Percentiles rank a stretch among this genome's conserved stretches.
phyloP scores from a whole-genome alignment of 2,329 filamentous ascomycete genomes.

The Paramyrothecium sp. region DNA sequence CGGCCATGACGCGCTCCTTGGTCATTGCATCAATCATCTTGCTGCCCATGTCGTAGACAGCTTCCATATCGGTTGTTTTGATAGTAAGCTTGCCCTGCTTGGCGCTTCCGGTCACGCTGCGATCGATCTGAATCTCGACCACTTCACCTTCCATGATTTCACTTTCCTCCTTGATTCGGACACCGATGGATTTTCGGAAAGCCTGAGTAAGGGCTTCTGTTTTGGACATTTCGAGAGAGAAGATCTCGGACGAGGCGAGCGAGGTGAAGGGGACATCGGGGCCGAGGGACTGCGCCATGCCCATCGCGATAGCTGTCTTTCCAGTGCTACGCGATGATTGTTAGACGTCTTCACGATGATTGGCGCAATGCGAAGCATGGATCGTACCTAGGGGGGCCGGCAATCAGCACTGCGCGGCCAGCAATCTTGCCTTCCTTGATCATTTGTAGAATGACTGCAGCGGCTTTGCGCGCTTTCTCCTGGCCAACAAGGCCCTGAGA shows the following conservation, averaged over 20 bases:
- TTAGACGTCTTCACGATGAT: too few relatives aligned
- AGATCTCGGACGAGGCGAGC: constrained; percentile 94
- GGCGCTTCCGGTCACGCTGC: constrained; percentile 91
- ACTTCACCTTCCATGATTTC: constrained; percentile 99
- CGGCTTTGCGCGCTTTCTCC: constrained; percentile 93
- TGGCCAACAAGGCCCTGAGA: constrained; percentile 96
- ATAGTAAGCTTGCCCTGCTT: constrained; percentile 99
- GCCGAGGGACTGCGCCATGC: constrained; percentile 94
- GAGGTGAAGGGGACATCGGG: constrained; percentile 95
- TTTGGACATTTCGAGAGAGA: constrained; percentile 99
- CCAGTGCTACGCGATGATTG: constrained; percentile 65
- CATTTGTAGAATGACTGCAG: constrained; percentile 96
- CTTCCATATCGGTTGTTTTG: constrained; percentile 99
- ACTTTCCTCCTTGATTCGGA: constrained; percentile 97
- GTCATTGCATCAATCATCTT: constrained; percentile 99
- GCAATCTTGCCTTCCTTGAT: constrained; percentile 99
- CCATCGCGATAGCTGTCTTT: constrained; percentile 98
- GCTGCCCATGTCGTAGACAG: constrained; percentile 97
- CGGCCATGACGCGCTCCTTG: constrained; percentile 98
- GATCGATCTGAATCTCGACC: constrained; percentile 97
- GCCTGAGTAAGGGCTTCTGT: constrained; percentile 97
- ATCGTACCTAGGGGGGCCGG: constrained; percentile 77
- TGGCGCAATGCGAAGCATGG: constrained; percentile 1
- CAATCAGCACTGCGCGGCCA: constrained; percentile 89
- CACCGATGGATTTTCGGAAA: constrained; percentile 98